These are phyloP conservation scores for Debaryomycetaceae sp. DNA, from an alignment of 1,139 yeast species.

Conservation along the genomic window DNA sequence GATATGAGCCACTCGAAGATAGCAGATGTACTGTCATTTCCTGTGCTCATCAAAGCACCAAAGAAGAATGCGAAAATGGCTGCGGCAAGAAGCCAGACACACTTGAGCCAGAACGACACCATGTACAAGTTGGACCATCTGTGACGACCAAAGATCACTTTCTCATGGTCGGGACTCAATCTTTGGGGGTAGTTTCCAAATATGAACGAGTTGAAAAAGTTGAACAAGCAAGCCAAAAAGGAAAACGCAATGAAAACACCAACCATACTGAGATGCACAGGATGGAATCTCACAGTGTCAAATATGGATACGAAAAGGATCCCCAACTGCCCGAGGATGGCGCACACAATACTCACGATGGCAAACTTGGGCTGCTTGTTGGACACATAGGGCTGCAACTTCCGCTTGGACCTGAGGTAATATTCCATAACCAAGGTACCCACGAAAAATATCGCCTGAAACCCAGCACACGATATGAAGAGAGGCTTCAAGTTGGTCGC, in stretches of 20 bases:
- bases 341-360: slow-evolving; percentile 48
- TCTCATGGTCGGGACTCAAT: slow-evolving; percentile 39
- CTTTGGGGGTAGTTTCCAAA: slow-evolving; percentile 55
- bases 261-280: slow-evolving; percentile 69
- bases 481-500: slow-evolving; percentile 82
- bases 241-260: slow-evolving; percentile 69
- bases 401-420: slow-evolving; percentile 48
- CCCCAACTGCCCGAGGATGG: slow-evolving; percentile 71
- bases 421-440: slow-evolving; percentile 62
- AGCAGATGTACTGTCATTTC: slow-evolving; percentile 46
- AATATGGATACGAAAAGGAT: slow-evolving; percentile 73
- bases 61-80: slow-evolving; percentile 68
- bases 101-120: slow-evolving; percentile 52
- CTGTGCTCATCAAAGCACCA: slow-evolving; percentile 43
- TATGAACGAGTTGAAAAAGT: slow-evolving; percentile 55
- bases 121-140: slow-evolving; percentile 43
- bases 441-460: slow-evolving; percentile 75
- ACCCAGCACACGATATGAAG: slow-evolving; percentile 74
- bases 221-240: slow-evolving; percentile 60
- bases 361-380: slow-evolving; percentile 49
- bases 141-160: slow-evolving; percentile 36
- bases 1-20: slow-evolving; percentile 80
- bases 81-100: slow-evolving; percentile 67
- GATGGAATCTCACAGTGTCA: slow-evolving; percentile 57
- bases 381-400: slow-evolving; percentile 53